Evolutionary conservation across 2,329 filamentous ascomycete genomes (phyloP), one percentile per base, ranked within the genome.

Genomic region (Lachnellula willkommii): DNA sequence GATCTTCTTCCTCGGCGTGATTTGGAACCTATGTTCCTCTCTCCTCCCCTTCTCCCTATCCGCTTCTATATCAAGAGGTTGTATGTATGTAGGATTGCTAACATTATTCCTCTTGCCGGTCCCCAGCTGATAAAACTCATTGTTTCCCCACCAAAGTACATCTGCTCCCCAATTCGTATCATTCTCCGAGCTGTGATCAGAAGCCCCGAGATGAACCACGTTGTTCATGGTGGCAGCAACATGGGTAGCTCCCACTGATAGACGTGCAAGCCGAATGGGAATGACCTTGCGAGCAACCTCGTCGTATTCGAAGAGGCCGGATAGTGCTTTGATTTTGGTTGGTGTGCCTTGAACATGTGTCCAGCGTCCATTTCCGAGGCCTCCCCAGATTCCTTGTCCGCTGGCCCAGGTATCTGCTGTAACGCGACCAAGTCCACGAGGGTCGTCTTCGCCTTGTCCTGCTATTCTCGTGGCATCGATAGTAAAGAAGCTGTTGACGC

Each of bases 81-180:
- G 82, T 52, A 96, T 90, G 68, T 96, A 93, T 1, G 79, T 78
- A 1, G 94, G 94, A 12, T 80, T 78, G 52, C 83, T 82, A 9
- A 88, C 69, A 68, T 97, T 97, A 66, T 83, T 94, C 59, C 93
- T 77, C 76, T 88, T 95, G 28, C 94, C 92, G 0, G 88, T 96
- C 12, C 94, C 94, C 26, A 99, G 81, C 73, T 99, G 94, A 71
- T 88, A 96, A 69, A 87, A 83, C 74, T 97, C 92, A 67, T 97
- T 99, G 52, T 90, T 90, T 59, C 94, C 94, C 90, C 92, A 99
- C 77, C 90, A 95, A 1, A 97, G 71, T 32, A 92, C 85, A 69
- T 97, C 94, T 4, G 88, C 84, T 49, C 94, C 94, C 83, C 86
- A 96, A 69, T 94, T 92, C 1, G 85, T 90, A 66, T 91, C 88